Conservation (phyloP, 2,329 filamentous ascomycete genomes). For the Thelonectria rubi region DNA sequence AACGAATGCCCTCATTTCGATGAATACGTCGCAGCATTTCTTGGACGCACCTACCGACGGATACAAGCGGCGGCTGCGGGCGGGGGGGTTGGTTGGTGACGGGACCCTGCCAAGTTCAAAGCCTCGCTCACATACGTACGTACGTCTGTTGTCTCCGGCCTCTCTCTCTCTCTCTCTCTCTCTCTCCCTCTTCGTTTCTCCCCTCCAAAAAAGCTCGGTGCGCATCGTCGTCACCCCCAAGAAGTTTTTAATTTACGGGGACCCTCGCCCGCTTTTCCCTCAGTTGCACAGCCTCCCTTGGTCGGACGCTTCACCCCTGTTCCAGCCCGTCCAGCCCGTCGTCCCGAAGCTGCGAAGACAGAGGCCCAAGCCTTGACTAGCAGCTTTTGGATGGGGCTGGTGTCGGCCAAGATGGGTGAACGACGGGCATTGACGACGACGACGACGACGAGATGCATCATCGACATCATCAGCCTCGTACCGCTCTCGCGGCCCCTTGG, state of each 20-base stretch:
- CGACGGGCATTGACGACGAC: background rate
- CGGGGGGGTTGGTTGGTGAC: background rate
- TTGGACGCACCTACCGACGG: no score
- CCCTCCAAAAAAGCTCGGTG: no score
- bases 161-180: background rate
- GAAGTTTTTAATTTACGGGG: conserved; percentile 18
- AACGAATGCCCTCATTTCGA: conserved; percentile 2
- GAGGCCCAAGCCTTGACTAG: no score
- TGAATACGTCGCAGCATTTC: background rate
- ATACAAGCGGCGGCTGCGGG: background rate
- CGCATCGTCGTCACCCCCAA: background rate
- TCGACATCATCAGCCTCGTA: conserved; percentile 5
- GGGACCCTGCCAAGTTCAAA: background rate
- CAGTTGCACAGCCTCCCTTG: conserved; percentile 28
- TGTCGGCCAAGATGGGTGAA: no score
- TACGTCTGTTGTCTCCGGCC: no score
- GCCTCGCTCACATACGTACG: conserved; percentile 7
- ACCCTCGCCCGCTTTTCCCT: conserved; percentile 4
- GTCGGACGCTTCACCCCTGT: conserved; percentile 3
- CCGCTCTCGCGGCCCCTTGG: background rate
- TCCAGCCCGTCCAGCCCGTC: background rate
- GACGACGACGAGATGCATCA: no score
- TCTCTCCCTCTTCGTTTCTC: background rate
- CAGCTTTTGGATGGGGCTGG: background rate
- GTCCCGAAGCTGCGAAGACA: background rate